Conservation (phyloP, 495 filamentous ascomycete species). For the Hypoxylon intermedium region DNA sequence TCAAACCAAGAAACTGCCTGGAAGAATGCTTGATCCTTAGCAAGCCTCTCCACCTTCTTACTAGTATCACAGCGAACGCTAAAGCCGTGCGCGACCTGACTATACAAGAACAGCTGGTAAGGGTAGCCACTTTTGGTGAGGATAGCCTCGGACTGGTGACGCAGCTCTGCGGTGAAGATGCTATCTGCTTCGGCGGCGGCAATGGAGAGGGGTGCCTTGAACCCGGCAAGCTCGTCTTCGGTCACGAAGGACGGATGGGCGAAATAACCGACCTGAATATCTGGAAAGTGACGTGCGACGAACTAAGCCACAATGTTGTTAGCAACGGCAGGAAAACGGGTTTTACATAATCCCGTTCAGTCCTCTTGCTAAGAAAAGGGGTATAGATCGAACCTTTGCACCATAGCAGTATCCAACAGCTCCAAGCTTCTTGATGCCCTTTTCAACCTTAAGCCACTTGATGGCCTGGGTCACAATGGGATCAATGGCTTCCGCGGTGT, state of each 20-base stretch:
- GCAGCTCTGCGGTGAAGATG: slow-evolving; percentile 77
- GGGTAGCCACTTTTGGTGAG: slow-evolving; percentile 65
- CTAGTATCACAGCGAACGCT: slow-evolving; percentile 70
- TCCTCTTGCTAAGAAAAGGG: slow-evolving; percentile 9
- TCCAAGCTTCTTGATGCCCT: slow-evolving; percentile 69
- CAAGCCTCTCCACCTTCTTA: slow-evolving; percentile 68
- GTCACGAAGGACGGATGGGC: slow-evolving; percentile 80
- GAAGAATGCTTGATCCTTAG: slow-evolving; percentile 82
- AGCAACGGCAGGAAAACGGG: neutral
- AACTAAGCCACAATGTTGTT: slow-evolving; percentile 39
- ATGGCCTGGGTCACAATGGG: slow-evolving; percentile 54
- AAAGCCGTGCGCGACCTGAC: slow-evolving; percentile 78
- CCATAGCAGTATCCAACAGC: slow-evolving; percentile 82
- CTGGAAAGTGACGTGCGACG: slow-evolving; percentile 52
- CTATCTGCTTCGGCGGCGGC: slow-evolving; percentile 77
- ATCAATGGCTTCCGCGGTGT: slow-evolving; percentile 62
- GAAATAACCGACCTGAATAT: slow-evolving; percentile 65
- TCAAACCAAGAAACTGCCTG: slow-evolving; percentile 84
- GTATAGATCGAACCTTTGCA: slow-evolving; percentile 50
- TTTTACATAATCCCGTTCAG: too few relatives aligned
- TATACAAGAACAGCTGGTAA: slow-evolving; percentile 82
- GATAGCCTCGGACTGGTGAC: slow-evolving; percentile 61
- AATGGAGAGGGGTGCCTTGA: slow-evolving; percentile 74
- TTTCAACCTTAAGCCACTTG: slow-evolving; percentile 54
- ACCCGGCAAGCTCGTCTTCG: slow-evolving; percentile 72